phyloP scores from a whole-genome alignment of 495 filamentous ascomycete species.

The Penicillium canescens region DNA sequence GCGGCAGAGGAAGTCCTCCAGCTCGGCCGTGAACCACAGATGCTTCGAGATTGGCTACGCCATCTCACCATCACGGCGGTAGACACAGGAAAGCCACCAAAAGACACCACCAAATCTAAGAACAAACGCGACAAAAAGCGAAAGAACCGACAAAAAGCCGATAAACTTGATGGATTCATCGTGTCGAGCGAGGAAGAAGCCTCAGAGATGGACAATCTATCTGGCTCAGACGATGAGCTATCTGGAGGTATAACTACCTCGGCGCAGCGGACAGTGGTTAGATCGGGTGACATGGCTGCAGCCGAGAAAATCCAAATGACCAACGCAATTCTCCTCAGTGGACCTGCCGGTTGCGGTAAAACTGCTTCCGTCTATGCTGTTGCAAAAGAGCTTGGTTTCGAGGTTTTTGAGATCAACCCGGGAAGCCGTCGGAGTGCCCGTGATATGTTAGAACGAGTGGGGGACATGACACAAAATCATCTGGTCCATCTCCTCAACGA shows the following conservation, averaged over 20 bases:
- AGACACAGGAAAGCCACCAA: slow-evolving; percentile 55
- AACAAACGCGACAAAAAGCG: slow-evolving; percentile 45
- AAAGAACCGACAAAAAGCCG: slow-evolving; percentile 68
- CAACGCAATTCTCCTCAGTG: slow-evolving; percentile 80
- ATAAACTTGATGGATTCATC: slow-evolving; percentile 80
- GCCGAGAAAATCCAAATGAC: slow-evolving; percentile 43
- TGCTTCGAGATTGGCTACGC: slow-evolving; percentile 84
- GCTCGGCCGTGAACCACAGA: slow-evolving; percentile 62
- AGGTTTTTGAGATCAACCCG: slow-evolving; percentile 93
- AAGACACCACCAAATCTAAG: slow-evolving; percentile 43
- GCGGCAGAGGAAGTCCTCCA: slow-evolving; percentile 75
- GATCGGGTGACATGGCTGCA: slow-evolving; percentile 50
- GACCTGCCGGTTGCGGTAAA: slow-evolving; percentile 89
- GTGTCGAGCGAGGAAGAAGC: slow-evolving; percentile 81
- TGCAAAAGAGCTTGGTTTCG: slow-evolving; percentile 93
- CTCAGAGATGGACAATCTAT: slow-evolving; percentile 71
- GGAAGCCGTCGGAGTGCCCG: slow-evolving; percentile 80
- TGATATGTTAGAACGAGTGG: slow-evolving; percentile 88
- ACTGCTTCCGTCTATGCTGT: slow-evolving; percentile 90
- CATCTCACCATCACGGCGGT: slow-evolving; percentile 72
- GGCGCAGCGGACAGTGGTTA: slow-evolving; percentile 63
- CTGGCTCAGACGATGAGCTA: slow-evolving; percentile 62
- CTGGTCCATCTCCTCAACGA: slow-evolving; percentile 63
- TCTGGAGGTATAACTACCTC: slow-evolving; percentile 37
- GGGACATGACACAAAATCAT: slow-evolving; percentile 96